These are phyloP conservation scores for Aspergillus novoparasiticus DNA, from an alignment of 2,329 filamentous ascomycete species.

Conservation along the genomic window DNA sequence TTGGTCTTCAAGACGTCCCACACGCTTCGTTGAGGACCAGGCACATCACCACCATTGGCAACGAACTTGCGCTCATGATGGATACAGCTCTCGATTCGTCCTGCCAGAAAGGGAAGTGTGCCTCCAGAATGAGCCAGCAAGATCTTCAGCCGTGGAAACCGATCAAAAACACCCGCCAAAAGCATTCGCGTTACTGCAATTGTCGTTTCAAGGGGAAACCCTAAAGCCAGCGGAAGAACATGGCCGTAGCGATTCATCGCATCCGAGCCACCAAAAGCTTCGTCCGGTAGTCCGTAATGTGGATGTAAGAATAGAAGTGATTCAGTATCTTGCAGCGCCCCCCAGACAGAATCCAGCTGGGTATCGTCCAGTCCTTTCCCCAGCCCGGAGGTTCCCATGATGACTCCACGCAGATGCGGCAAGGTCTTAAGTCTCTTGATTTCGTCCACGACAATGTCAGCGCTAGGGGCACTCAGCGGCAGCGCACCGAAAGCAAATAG, in stretches of 20 bases:
- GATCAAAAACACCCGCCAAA: conserved; percentile 81
- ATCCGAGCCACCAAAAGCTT: conserved; percentile 78
- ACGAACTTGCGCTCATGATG: conserved; percentile 77
- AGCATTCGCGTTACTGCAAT: conserved; percentile 88
- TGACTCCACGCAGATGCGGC: conserved; percentile 76
- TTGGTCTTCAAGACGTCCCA: conserved; percentile 73
- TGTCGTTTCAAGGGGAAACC: conserved; percentile 90
- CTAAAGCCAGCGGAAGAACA: conserved; percentile 80
- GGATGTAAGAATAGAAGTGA: conserved; percentile 83
- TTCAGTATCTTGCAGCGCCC: conserved; percentile 64
- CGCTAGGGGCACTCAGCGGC: conserved; percentile 69
- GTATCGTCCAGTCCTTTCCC: conserved; percentile 80
- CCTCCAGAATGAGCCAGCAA: conserved; percentile 87
- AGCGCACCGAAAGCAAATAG: conserved; percentile 83
- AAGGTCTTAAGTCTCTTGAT: conserved; percentile 65
- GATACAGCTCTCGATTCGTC: conserved; percentile 85
- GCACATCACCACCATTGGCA: conserved; percentile 62
- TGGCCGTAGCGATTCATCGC: conserved; percentile 76
- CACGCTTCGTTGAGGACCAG: conserved; percentile 58
- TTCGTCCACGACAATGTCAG: conserved; percentile 62
- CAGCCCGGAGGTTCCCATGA: conserved; percentile 81
- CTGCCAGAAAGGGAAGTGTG: conserved; percentile 84
- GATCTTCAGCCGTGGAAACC: conserved; percentile 68
- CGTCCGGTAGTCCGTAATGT: conserved; percentile 82
- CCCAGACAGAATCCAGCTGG: conserved; percentile 70